Conservation (phyloP, 306 rosid species). For the Dalbergia oliveri region DNA sequence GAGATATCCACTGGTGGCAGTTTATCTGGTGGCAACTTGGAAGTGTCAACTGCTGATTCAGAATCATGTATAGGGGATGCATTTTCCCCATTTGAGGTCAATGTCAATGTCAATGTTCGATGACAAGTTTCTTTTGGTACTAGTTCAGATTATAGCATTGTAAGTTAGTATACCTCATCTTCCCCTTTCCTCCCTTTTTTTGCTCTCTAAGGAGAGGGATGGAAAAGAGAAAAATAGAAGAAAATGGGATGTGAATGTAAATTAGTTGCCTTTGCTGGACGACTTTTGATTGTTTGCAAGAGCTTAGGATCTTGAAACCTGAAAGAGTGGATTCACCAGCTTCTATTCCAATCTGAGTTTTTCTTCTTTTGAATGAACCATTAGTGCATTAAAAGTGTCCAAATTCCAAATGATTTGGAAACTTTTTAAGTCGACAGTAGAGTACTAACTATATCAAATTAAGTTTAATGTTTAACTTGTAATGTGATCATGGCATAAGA, state of each 20-base stretch:
- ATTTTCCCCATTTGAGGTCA: conserved; percentile 56
- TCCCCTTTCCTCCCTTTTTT: conserved; percentile 42
- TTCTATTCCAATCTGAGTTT: conserved; percentile 32
- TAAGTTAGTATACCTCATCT: conserved; percentile 34
- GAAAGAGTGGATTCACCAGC: conserved; percentile 22
- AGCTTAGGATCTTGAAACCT: too few species aligned
- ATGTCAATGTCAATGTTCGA: conserved; percentile 52
- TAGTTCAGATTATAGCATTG: conserved; percentile 44
- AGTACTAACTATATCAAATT: conserved; percentile 1
- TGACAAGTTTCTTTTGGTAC: conserved; percentile 37
- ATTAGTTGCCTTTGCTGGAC: conserved; percentile 37
- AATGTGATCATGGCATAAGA: conserved; percentile 1
- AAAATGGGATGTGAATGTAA: conserved; percentile 43
- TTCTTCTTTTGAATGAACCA: conserved; percentile 34
- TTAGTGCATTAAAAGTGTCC: conserved; percentile 12
- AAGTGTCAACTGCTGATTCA: conserved; percentile 61
- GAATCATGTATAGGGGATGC: conserved; percentile 59
- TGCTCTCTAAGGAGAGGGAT: conserved; percentile 38
- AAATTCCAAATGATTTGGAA: not conserved
- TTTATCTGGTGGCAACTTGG: conserved; percentile 54
- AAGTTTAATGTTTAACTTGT: conserved; percentile 10
- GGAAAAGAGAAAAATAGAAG: not conserved
- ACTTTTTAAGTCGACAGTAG: not conserved
- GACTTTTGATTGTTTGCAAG: conserved; percentile 29
- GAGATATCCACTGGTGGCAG: conserved; percentile 45